Base-by-base conservation (phyloP, 345 rosid species). In the Eutrema heterophyllum region DNA sequence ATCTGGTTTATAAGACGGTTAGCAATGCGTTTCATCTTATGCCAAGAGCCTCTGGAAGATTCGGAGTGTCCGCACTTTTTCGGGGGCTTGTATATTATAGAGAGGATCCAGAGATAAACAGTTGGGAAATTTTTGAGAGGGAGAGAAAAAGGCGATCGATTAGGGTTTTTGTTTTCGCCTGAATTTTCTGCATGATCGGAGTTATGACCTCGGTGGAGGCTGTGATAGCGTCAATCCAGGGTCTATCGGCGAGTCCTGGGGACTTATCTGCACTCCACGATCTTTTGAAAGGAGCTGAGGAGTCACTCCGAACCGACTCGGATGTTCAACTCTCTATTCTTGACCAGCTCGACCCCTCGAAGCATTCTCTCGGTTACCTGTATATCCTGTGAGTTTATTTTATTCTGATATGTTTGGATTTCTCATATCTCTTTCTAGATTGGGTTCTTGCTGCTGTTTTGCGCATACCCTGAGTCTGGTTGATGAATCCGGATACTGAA, bases 331-430 rank as follows among this genome's bases (percentile, higher is more conserved):
- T 73, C 43, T 72, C 89, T 55, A 77, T 73, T 68, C 89, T 90
- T 71, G 88, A 84, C n/a, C 88, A 85, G 76, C 91, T 90, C 64
- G 91, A 88, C 64, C 85, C 93, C 10, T 66, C 82, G 54, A 81
- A 64, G 52, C 91, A 89, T 74, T 86, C 96, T 70, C 91, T 90
- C 18, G 93, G 96, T 67, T 90, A 86, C 82, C 85, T 89, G 45
- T 87, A 79, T 79, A 30, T 89, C 74, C 83, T 89, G 96, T 89
- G 76, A 81, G 74, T 78, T 71, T 18, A 54, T 16, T 49, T 11
- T 65, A 12, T 35, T 45, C 4, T 52, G 44, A n/a, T 29, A 33
- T 64, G n/a, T 56, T 54, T 71, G 9, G 40, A 24, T 76, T 63
- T 50, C 26, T 51, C 36, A 4, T 70, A 2, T 18, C 14, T 43